A percentile compares a stretch with the other conserved stretches of the same genome.
Evolutionary conservation across 2,329 filamentous ascomycete species (phyloP).

Genomic region (Colletotrichum agaves): DNA sequence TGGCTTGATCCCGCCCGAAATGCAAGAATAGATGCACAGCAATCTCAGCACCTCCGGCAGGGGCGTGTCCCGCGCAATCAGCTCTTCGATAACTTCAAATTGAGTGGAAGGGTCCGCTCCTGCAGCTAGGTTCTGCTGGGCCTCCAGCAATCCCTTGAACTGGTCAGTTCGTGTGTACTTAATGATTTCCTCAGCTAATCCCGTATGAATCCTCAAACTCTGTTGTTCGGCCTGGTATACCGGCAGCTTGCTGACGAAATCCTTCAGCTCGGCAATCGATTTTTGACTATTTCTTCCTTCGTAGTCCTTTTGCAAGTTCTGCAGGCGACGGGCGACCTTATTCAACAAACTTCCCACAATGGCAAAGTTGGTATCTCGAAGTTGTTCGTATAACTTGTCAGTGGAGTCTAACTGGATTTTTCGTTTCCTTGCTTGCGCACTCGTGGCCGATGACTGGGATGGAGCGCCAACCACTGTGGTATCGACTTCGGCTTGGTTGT

Average conservation of each 20-base stretch:
- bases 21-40: conserved; percentile 90
- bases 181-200: conserved; percentile 93
- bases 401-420: conserved; percentile 90
- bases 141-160: conserved; percentile 88
- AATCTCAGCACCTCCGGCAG: conserved; percentile 85
- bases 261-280: conserved; percentile 86
- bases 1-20: conserved; percentile 87
- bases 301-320: conserved; percentile 85
- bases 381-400: conserved; percentile 87
- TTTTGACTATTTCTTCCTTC: conserved; percentile 88
- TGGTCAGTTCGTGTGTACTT: conserved; percentile 89
- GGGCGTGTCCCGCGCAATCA: conserved; percentile 89
- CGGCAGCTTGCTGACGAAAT: conserved; percentile 94
- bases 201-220: conserved; percentile 91
- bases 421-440: conserved; percentile 75
- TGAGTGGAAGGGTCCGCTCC: conserved; percentile 90
- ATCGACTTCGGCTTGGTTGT: conserved; percentile 94
- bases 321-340: conserved; percentile 87
- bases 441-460: conserved; percentile 66
- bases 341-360: conserved; percentile 91
- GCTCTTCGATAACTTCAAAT: conserved; percentile 90
- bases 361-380: conserved; percentile 94
- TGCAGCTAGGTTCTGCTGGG: conserved; percentile 94
- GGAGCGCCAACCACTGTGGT: conserved; percentile 86
- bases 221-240: conserved; percentile 94